These are phyloP conservation scores for Pisolithus tinctorius DNA, from an alignment of 768 basidiomycete species.

Conservation along the genomic window DNA sequence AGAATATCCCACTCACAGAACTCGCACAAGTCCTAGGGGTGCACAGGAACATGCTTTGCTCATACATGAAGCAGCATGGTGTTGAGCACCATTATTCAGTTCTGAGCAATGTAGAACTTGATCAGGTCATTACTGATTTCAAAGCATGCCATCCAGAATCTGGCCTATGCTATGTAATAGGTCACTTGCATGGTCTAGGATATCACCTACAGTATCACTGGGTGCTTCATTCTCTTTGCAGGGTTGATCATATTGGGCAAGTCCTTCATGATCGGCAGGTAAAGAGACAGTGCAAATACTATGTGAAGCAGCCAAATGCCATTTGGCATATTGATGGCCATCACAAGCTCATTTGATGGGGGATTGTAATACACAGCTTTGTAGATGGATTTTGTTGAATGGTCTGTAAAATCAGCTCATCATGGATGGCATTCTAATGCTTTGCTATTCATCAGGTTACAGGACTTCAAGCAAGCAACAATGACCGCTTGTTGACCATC, in stretches of 20 bases:
- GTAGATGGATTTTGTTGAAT: conserved; percentile 23
- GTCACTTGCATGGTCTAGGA: conserved; percentile 20
- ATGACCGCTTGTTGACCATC: no score
- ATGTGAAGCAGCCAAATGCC: conserved; percentile 9
- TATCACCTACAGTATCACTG: conserved; percentile 20
- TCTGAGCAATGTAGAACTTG: no score
- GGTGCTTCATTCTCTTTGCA: conserved; percentile 19
- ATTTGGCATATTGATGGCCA: conserved; percentile 24
- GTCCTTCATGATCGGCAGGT: background rate
- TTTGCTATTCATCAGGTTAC: conserved; percentile 9
- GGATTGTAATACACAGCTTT: conserved; percentile 20
- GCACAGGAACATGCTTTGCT: conserved; percentile 5
- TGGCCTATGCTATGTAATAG: conserved; percentile 23
- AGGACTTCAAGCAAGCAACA: no score
- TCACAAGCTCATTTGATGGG: conserved; percentile 24
- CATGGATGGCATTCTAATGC: background rate
- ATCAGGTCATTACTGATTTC: no score
- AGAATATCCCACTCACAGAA: no score
- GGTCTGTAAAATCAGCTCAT: conserved; percentile 4
- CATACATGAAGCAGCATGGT: conserved; percentile 5
- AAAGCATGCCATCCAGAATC: conserved; percentile 11
- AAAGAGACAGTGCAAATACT: conserved; percentile 7
- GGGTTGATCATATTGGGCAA: conserved; percentile 7
- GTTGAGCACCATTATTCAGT: conserved; percentile 1
- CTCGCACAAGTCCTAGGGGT: background rate